Conservation (phyloP, 352 stramenopile genomes). For the Globisporangium nagaii region DNA sequence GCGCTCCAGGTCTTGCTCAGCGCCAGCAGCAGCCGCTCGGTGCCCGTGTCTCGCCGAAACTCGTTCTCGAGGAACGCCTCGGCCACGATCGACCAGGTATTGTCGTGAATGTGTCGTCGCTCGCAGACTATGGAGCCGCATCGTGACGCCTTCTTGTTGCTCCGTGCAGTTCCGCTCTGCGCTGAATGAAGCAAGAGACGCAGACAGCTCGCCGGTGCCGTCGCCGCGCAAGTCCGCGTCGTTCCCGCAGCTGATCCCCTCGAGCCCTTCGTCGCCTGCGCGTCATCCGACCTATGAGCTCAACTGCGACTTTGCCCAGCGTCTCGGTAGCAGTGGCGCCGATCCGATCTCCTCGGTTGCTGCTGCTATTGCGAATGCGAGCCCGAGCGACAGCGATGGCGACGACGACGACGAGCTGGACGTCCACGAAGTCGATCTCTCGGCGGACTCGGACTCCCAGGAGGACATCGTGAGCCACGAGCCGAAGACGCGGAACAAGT, state of each 20-base stretch:
- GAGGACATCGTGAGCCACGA: background rate
- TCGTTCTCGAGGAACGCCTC: constrained; percentile 27
- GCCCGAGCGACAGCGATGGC: background rate
- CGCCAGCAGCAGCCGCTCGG: constrained; percentile 6
- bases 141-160: background rate
- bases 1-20: too few relatives aligned
- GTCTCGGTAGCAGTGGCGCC: background rate
- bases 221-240: constrained; percentile 26
- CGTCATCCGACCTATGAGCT: background rate
- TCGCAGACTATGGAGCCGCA: too few relatives aligned
- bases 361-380: background rate
- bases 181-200: constrained; percentile 7
- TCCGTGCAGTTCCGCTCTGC: constrained; percentile 6
- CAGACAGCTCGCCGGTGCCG: background rate
- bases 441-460: background rate
- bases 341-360: too few relatives aligned
- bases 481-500: background rate
- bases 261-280: constrained; percentile 2
- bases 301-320: background rate
- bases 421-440: constrained; percentile 5
- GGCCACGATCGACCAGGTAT: constrained; percentile 26
- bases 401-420: constrained; percentile 3
- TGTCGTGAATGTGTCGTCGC: too few relatives aligned
- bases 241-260: constrained; percentile 14
- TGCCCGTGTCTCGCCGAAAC: constrained; percentile 18